Evolutionary conservation across 2,329 filamentous ascomycete species (phyloP).

Genomic region (Cryoendolithus antarcticus): DNA sequence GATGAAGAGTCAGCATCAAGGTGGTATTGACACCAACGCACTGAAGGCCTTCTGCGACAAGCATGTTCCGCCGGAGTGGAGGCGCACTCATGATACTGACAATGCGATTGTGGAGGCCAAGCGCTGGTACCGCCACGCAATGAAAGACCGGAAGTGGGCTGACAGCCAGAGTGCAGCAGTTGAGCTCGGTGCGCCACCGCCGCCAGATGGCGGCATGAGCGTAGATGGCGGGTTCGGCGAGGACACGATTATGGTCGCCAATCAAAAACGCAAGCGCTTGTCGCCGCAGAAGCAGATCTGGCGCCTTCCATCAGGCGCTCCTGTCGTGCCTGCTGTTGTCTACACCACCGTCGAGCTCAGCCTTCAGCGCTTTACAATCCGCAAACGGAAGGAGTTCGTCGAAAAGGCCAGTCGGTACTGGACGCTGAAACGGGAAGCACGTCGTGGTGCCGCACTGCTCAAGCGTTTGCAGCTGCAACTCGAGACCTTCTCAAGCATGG

Average conservation of each 20-base stretch:
- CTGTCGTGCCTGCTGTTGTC: constrained; percentile 81
- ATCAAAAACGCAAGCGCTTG: constrained; percentile 48
- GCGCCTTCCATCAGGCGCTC: constrained; percentile 89
- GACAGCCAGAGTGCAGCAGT: constrained; percentile 77
- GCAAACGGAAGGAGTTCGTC: constrained; percentile 83
- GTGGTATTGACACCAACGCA: constrained; percentile 65
- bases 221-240: constrained; percentile 28
- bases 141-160: constrained; percentile 84
- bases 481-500: constrained; percentile 95
- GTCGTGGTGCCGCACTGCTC: constrained; percentile 78
- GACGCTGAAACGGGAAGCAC: constrained; percentile 90
- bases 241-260: constrained; percentile 41
- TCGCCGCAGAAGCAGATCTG: constrained; percentile 57
- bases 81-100: constrained; percentile 72
- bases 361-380: constrained; percentile 67
- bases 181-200: constrained; percentile 56
- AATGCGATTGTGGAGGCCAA: constrained; percentile 71
- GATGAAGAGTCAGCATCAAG: constrained; percentile 87
- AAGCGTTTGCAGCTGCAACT: constrained; percentile 90
- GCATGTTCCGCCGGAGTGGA: constrained; percentile 82
- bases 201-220: constrained; percentile 31
- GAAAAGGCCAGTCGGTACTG: constrained; percentile 93
- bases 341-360: constrained; percentile 77
- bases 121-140: constrained; percentile 80
- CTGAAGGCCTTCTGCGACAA: constrained; percentile 94